Percentiles rank a stretch among this genome's conserved stretches.
phyloP scores from a whole-genome alignment of 352 stramenopile genomes.

The Globisporangium okanoganense region DNA sequence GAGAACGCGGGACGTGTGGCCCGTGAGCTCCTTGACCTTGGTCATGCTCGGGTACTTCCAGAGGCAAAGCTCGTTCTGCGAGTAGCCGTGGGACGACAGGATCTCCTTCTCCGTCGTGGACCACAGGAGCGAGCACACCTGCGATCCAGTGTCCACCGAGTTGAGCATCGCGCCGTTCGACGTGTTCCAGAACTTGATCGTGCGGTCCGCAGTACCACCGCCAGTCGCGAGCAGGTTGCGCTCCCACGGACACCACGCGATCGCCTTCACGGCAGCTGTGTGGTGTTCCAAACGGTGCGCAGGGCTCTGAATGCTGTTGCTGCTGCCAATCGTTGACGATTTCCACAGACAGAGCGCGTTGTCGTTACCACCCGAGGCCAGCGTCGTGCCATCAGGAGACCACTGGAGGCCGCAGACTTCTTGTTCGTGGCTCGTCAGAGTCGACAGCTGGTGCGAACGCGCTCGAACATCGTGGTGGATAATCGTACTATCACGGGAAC shows the following conservation, averaged over 20 bases:
- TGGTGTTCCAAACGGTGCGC: constrained; percentile 93
- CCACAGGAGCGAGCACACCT: constrained; percentile 97
- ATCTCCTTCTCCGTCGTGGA: constrained; percentile 94
- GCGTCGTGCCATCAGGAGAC: constrained; percentile 93
- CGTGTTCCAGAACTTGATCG: constrained; percentile 99
- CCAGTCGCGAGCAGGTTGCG: constrained; percentile 96
- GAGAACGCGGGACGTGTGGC: constrained; percentile 96
- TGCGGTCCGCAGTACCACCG: constrained; percentile 96
- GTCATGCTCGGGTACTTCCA: constrained; percentile 99
- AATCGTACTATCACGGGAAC: constrained; percentile 93
- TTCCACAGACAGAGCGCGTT: constrained; percentile 96
- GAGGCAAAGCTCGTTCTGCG: constrained; percentile 96
- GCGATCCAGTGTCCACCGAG: constrained; percentile 97
- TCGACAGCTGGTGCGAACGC: constrained; percentile 86
- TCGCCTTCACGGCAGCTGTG: constrained; percentile 96
- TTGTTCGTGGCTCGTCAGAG: constrained; percentile 92
- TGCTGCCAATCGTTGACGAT: constrained; percentile 84
- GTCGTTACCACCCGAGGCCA: constrained; percentile 98
- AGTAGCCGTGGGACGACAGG: constrained; percentile 97
- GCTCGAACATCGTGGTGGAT: constrained; percentile 79
- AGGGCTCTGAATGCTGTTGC: constrained; percentile 46
- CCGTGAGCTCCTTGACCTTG: constrained; percentile 96
- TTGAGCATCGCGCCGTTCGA: constrained; percentile 92
- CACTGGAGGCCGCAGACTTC: constrained; percentile 98
- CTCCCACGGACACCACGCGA: constrained; percentile 99